These are phyloP conservation scores for Sarocladium kiliense DNA, from an alignment of 2,329 filamentous ascomycete species.

Conservation along the genomic window DNA sequence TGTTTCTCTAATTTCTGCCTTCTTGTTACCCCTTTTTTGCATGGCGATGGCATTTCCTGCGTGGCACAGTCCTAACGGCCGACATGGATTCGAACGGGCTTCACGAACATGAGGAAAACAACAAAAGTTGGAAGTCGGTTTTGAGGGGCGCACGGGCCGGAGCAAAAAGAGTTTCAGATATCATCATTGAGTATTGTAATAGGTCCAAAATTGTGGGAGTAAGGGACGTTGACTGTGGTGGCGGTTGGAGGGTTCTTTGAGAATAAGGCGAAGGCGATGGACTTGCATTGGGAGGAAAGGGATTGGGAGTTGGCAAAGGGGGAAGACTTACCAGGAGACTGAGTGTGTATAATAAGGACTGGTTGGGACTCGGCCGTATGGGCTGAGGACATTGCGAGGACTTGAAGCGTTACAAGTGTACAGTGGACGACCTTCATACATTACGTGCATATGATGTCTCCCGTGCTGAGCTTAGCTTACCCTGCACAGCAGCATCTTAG, in stretches of 20 bases:
- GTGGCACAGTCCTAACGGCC: constrained; percentile 7
- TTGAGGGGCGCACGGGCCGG: constrained; percentile 6
- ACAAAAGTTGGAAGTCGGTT: constrained; percentile 8
- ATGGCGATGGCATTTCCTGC: constrained; percentile 10
- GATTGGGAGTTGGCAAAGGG: not conserved
- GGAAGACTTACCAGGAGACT: not conserved
- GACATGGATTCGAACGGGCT: constrained; percentile 1
- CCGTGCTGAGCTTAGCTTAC: no score
- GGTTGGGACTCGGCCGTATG: not conserved
- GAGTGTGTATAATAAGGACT: constrained; percentile 4
- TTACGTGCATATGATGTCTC: no score
- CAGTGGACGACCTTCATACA: not conserved
- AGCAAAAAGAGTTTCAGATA: constrained; percentile 8
- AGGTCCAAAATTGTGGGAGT: constrained; percentile 1
- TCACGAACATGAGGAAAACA: constrained; percentile 5
- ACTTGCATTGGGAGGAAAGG: not conserved
- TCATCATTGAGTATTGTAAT: constrained; percentile 9
- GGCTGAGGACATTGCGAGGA: constrained; percentile 3
- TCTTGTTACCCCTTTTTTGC: constrained; percentile 9
- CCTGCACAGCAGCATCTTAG: no score
- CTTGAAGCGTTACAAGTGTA: constrained; percentile 6
- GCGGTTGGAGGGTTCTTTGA: no score
- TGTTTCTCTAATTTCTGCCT: constrained; percentile 9
- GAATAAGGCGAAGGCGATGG: not conserved
- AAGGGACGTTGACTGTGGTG: not conserved